Evolutionary conservation across 1,284 basidiomycete species (phyloP), one percentile per base, ranked within the genome.

Genomic region (Sanghuangporus weigelae): DNA sequence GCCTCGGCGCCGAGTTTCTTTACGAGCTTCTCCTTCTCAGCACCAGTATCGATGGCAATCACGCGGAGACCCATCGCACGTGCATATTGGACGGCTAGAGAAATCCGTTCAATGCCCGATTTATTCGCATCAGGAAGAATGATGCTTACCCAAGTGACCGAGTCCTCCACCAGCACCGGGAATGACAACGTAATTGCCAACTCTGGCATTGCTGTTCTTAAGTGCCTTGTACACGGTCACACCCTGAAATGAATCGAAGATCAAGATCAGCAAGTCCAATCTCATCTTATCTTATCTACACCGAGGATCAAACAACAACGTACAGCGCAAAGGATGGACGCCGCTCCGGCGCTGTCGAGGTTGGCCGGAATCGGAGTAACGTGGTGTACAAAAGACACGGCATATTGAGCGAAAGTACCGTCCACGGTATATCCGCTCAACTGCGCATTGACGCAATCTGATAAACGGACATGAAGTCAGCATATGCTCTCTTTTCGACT

Each of bases 211-310:
- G 38, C 84, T 76, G 57, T 80, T 74, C 71, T 87, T 90, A 66
- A 93, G 73, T 0, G 83, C 90, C 70, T 84, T 86, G 75, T 89
- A 92, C 2, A 88, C 83, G 0, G 88, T 89, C 31, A 89, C 68
- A 35, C 86, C 87, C 79, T 84, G 67, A 63, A 65, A 35, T 62
- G 53, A n/a, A 54, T n/a, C 16, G 44, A n/a, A 46, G 1, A 46
- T 50, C 35, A 60, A 26, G 19, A 63, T 59, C 23, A 35, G 10
- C 48, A 36, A 6, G n/a, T 49, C 23, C 10, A 39, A 57, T 61
- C 23, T 35, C 26, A 57, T 26, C 21, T 23, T 56, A 39, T 60
- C 67, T 58, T 35, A 67, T 19, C 40, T 23, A 31, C 26, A 31
- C 26, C 26, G 26, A 31, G 26, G 26, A 31, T 26, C 50, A 16